A percentile compares a stretch with the other conserved stretches of the same genome.
phyloP scores from a whole-genome alignment of 768 basidiomycete genomes.

The Pulveroboletus sp. region DNA sequence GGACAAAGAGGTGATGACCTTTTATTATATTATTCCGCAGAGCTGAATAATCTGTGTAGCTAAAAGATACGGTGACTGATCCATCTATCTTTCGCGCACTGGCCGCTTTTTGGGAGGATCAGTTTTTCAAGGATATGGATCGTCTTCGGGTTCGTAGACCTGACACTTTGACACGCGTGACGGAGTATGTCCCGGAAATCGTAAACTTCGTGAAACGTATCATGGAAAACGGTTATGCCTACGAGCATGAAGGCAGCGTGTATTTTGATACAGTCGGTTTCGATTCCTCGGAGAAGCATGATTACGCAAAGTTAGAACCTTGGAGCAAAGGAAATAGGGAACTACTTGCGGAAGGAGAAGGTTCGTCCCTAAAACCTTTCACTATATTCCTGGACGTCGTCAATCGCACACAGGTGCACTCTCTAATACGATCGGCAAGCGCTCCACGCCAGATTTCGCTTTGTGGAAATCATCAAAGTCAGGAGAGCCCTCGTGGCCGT shows the following conservation, averaged over 20 bases:
- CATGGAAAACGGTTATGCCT: conserved; percentile 76
- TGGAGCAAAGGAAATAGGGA: conserved; percentile 94
- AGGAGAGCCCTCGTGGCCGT: conserved; percentile 95
- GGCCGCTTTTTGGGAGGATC: conserved; percentile 82
- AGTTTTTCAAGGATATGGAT: conserved; percentile 90
- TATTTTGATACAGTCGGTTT: conserved; percentile 89
- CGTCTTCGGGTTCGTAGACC: conserved; percentile 84
- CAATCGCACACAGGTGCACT: conserved; percentile 46
- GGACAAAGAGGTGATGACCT: conserved; percentile 61
- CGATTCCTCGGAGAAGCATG: conserved; percentile 69
- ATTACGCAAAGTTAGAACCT: conserved; percentile 93
- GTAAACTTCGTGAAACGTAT: conserved; percentile 84
- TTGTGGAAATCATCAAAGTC: conserved; percentile 97
- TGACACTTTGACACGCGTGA: conserved; percentile 89
- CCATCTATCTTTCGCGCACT: conserved; percentile 79
- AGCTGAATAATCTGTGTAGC: conserved; percentile 39
- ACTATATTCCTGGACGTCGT: neutral
- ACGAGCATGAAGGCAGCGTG: conserved; percentile 74
- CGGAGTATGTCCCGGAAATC: conserved; percentile 96
- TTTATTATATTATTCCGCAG: neutral
- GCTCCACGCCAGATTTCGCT: conserved; percentile 90
- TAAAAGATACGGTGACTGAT: conserved; percentile 77
- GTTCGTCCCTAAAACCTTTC: conserved; percentile 34
- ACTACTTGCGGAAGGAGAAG: conserved; percentile 89
- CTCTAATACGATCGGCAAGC: conserved; percentile 55